Evolutionary conservation across 164 flowering plant genomes (phyloP).

Genomic region (Dillenia turbinata): DNA sequence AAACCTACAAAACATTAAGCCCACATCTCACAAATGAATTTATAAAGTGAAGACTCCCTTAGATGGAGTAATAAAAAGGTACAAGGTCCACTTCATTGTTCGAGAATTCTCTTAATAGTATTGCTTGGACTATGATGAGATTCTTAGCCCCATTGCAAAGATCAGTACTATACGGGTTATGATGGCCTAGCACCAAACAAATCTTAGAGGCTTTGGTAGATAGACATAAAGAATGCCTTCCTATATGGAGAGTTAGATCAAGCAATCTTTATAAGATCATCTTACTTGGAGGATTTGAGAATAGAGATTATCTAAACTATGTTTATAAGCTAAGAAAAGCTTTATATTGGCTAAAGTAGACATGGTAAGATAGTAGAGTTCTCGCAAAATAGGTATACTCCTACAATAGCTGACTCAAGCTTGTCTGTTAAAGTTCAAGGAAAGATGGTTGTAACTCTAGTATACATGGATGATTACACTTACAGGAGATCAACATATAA

Average conservation of each 20-base stretch:
- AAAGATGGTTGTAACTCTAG: not conserved
- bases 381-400: not conserved
- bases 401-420: not conserved
- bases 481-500: not conserved
- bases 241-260: no score
- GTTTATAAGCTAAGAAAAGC: not conserved
- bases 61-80: not conserved
- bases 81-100: not conserved
- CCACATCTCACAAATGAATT: not conserved
- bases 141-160: no score
- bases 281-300: no score
- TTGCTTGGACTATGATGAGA: no score
- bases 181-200: no score
- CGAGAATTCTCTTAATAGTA: not conserved
- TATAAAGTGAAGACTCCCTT: not conserved
- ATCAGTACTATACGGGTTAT: no score
- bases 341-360: constrained; percentile 3
- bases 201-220: no score
- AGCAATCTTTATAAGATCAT: no score
- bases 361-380: not conserved
- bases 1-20: not conserved
- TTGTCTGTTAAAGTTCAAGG: not conserved
- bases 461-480: constrained; percentile 3
- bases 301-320: no score
- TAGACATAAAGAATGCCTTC: no score